Evolutionary conservation across 169 alveolate species (phyloP), one percentile per base, ranked within the genome.

Genomic region (Cryptosporidium sp.): DNA sequence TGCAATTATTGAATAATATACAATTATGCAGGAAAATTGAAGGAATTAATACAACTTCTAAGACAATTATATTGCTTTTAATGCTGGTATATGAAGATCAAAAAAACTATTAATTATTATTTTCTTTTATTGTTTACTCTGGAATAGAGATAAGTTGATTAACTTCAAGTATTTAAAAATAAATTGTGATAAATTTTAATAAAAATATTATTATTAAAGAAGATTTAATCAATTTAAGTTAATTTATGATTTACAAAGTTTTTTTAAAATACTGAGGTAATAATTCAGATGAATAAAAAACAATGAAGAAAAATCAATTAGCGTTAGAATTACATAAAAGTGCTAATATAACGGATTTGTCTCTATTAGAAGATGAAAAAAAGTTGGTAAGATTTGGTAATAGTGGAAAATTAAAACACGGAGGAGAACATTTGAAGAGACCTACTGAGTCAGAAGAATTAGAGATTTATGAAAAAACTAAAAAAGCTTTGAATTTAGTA

Each of bases 381-480:
- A 26, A 23, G 67, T 23, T 56, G 23, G 35, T 29, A 56, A 56
- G 67, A 4, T n/a, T 56, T 56, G 18, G 18, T 21, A 39, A 14
- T 8, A 5, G 33, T 35, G 26, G 21, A 14, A 65, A 33, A 14
- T 31, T 14, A 37, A 65, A 3, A 14, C 33, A 65, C 31, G 39
- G 67, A 1, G 67, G 67, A 9, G 93, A 87, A 51, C 87, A 65
- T 35, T 70, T 75, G 58, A 80, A 80, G 31, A 92, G 94, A 67
- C 97, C 97, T 33, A 71, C 93, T n/a, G 95, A 94, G 52, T 94
- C 94, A 7, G 85, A 80, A 48, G 96, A 93, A 33, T 75, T 92
- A 45, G 93, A 84, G 45, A 91, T 92, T 37, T 87, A 94, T 51
- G 94, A 92, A 18, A 94, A 92, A 69, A 95, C 97, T 6, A 94